phyloP scores from a whole-genome alignment of 192 early-diverging fungal genomes.

The Backusella psychrophila region DNA sequence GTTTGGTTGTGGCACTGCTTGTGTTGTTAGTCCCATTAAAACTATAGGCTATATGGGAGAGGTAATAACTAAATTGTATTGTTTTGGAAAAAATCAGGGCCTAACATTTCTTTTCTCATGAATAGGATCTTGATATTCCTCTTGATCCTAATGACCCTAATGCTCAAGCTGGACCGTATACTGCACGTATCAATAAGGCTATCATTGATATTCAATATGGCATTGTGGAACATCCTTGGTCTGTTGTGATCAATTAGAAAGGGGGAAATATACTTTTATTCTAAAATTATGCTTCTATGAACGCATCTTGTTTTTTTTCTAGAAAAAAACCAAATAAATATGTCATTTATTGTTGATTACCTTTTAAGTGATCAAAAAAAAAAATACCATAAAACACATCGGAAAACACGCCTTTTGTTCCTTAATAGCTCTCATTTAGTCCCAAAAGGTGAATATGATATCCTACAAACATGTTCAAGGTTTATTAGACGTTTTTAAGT shows the following conservation, averaged over 20 bases:
- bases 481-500: too few species aligned
- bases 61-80: not conserved
- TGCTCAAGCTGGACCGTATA: constrained; percentile 82
- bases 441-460: too few species aligned
- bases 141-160: constrained; percentile 78
- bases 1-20: constrained; percentile 96
- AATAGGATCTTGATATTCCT: constrained; percentile 75
- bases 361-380: too few species aligned
- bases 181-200: constrained; percentile 77
- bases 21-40: constrained; percentile 93
- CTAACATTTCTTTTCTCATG: not conserved
- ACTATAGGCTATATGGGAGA: constrained; percentile 73
- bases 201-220: constrained; percentile 96
- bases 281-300: not conserved
- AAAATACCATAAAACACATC: too few species aligned
- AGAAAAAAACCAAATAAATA: too few species aligned
- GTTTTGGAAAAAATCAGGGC: not conserved
- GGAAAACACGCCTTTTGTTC: too few species aligned
- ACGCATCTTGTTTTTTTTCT: too few species aligned
- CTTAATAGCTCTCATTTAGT: too few species aligned
- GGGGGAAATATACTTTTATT: not conserved
- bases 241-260: constrained; percentile 69
- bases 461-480: too few species aligned
- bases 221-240: constrained; percentile 81
- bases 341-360: too few species aligned